Conservation (phyloP, 371 early-diverging fungal genomes). For the Mucor sp. region DNA sequence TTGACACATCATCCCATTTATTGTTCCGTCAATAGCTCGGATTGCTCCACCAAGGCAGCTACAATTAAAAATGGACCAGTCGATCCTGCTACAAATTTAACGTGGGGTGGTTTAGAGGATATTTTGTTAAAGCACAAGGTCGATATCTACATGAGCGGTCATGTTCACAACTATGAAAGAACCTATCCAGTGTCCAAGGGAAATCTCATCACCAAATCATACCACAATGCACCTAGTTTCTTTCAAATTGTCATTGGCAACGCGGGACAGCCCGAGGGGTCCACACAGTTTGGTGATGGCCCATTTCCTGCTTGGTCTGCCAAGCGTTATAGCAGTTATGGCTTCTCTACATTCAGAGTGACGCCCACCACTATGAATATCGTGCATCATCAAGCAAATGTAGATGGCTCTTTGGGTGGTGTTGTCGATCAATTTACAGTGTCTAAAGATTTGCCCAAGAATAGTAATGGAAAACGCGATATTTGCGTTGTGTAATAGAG, state of each 20-base stretch:
- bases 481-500: neutral
- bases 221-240: constrained; percentile 41
- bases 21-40: constrained; percentile 20
- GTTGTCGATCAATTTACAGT: constrained; percentile 34
- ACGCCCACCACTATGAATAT: constrained; percentile 25
- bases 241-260: constrained; percentile 37
- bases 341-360: constrained; percentile 39
- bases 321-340: constrained; percentile 34
- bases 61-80: constrained; percentile 30
- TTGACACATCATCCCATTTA: constrained; percentile 46
- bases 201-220: constrained; percentile 19
- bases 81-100: constrained; percentile 13
- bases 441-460: constrained; percentile 21
- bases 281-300: constrained; percentile 21
- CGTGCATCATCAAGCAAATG: constrained; percentile 30
- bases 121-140: constrained; percentile 29
- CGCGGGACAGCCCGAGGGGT: constrained; percentile 40
- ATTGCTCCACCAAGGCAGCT: constrained; percentile 33
- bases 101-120: constrained; percentile 30
- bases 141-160: constrained; percentile 36
- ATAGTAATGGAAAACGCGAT: neutral
- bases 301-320: constrained; percentile 43
- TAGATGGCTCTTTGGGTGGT: constrained; percentile 34
- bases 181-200: constrained; percentile 42
- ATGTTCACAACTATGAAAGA: constrained; percentile 46